Percentiles rank a stretch among this genome's conserved stretches.
Evolutionary conservation across 257 asterid genomes (phyloP).

Genomic region (Lycium ferocissimum): DNA sequence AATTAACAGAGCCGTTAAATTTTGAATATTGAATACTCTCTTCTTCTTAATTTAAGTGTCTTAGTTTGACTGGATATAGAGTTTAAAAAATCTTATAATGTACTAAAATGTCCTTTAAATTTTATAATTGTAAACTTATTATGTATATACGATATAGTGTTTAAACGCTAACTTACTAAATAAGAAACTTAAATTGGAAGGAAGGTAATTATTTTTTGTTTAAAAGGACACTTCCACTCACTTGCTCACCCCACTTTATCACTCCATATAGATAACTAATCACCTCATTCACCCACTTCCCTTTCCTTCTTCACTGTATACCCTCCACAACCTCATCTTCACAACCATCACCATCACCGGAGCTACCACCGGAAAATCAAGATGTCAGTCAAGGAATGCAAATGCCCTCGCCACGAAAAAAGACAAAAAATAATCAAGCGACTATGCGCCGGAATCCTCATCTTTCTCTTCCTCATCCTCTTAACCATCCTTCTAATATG

Average conservation of each 20-base stretch:
- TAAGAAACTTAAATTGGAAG: too few species aligned
- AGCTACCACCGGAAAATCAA: constrained; percentile 23
- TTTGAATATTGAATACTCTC: neutral
- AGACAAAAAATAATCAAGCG: constrained; percentile 38
- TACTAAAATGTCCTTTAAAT: too few species aligned
- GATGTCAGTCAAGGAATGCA: constrained; percentile 68
- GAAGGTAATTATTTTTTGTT: neutral
- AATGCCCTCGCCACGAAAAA: constrained; percentile 75
- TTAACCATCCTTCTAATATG: constrained; percentile 59
- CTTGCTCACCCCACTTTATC: neutral
- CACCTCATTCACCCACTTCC: neutral
- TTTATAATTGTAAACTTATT: too few species aligned
- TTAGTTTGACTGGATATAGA: too few species aligned
- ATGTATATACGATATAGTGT: too few species aligned
- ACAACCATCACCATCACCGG: neutral
- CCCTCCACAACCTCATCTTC: neutral
- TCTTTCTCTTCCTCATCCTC: constrained; percentile 59
- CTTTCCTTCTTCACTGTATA: neutral
- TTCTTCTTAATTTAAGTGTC: too few species aligned
- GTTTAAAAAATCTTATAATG: too few species aligned
- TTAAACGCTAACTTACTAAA: too few species aligned
- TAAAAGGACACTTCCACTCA: neutral
- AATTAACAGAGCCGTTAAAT: neutral
- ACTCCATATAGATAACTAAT: neutral
- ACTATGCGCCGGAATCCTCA: constrained; percentile 47